A percentile compares a stretch with the other conserved stretches of the same genome.
Evolutionary conservation across 2,329 filamentous ascomycete species (phyloP).

Genomic region (Colletotrichum camelliae): DNA sequence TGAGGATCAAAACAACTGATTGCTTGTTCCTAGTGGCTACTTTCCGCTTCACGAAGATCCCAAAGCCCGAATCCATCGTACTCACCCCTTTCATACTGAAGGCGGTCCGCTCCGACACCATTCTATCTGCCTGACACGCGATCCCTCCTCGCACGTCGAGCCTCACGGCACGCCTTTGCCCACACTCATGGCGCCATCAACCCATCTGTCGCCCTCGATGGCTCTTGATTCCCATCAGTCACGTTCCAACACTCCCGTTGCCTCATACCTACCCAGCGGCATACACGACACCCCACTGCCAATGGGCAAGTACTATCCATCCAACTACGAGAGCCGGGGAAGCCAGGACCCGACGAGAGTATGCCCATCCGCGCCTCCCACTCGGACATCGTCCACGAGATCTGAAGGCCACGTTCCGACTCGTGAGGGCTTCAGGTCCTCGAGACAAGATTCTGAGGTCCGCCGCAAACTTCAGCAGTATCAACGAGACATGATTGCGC

Average conservation of each 20-base stretch:
- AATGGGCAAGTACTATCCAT: conserved; percentile 68
- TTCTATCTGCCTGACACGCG: conserved; percentile 37
- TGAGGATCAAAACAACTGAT: background rate
- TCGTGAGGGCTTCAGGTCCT: conserved; percentile 26
- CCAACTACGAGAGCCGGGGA: conserved; percentile 59
- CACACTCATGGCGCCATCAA: conserved; percentile 22
- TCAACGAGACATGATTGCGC: conserved; percentile 65
- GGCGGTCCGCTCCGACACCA: conserved; percentile 41
- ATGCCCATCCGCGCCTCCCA: conserved; percentile 1
- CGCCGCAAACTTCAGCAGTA: conserved; percentile 62
- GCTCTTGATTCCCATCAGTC: conserved; percentile 30
- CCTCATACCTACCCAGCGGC: conserved; percentile 57
- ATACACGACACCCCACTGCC: conserved; percentile 53
- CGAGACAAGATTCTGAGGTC: conserved; percentile 50
- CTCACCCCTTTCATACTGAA: conserved; percentile 58
- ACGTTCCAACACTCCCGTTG: conserved; percentile 46
- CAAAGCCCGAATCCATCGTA: conserved; percentile 47
- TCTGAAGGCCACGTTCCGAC: conserved; percentile 28
- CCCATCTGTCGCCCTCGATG: background rate
- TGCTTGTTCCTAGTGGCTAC: conserved; percentile 52
- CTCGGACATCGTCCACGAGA: conserved; percentile 7
- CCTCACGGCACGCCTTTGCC: background rate
- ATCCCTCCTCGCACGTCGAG: conserved; percentile 22
- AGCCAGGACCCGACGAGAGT: conserved; percentile 20
- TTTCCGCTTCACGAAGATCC: conserved; percentile 66